These are phyloP conservation scores for Fusarium temperatum DNA, from an alignment of 2,329 filamentous ascomycete genomes.

Conservation along the genomic window DNA sequence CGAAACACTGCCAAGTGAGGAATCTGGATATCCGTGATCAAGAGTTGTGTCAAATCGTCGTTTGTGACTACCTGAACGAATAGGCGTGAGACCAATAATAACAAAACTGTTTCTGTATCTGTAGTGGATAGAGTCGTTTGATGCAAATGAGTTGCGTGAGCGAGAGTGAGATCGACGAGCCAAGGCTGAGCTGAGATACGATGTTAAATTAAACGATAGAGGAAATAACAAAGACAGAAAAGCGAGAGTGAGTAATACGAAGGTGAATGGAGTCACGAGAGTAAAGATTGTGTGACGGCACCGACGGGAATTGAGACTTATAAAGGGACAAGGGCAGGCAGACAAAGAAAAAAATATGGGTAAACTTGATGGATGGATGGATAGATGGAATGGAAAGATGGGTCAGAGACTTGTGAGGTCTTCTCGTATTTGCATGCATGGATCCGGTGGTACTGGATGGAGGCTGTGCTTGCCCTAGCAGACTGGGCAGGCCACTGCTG, in stretches of 20 bases:
- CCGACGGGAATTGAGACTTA: constrained; percentile 17
- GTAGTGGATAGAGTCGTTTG: constrained; percentile 1
- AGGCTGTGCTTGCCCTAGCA: constrained; percentile 5
- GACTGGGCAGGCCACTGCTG: not conserved
- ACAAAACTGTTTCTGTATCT: not conserved
- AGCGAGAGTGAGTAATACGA: constrained; percentile 20
- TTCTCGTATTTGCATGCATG: constrained; percentile 27
- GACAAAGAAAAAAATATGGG: constrained; percentile 14
- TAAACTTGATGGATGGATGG: not conserved
- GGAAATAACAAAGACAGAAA: constrained; percentile 5
- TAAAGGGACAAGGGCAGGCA: constrained; percentile 31
- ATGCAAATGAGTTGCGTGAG: constrained; percentile 26
- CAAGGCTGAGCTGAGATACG: constrained; percentile 3
- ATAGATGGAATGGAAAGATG: constrained; percentile 25
- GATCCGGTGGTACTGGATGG: constrained; percentile 3
- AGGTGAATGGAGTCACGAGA: constrained; percentile 20
- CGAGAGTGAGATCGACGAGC: constrained; percentile 26
- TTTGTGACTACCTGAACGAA: constrained; percentile 6
- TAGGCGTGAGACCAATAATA: not conserved
- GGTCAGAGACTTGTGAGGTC: constrained; percentile 13
- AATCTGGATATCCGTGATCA: constrained; percentile 1
- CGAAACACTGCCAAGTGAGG: constrained; percentile 1
- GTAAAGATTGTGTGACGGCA: constrained; percentile 9
- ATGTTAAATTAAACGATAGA: constrained; percentile 13
- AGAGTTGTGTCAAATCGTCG: not conserved